Evolutionary conservation across 2,329 filamentous ascomycete species (phyloP), one percentile per base, ranked within the genome.

Genomic region (Helicocarpus griseus): DNA sequence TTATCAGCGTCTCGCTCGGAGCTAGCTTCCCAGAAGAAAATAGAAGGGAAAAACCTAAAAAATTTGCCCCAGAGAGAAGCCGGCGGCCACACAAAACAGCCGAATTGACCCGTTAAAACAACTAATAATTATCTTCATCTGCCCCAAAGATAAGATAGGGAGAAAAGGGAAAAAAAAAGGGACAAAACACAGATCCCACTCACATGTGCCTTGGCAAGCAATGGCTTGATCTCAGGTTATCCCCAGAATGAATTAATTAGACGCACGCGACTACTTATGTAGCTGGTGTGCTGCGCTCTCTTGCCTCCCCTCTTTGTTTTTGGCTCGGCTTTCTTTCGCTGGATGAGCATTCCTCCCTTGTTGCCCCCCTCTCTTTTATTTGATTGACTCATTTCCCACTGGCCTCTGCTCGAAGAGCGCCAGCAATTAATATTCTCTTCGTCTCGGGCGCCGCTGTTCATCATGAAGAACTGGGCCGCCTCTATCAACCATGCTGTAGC

Each of bases 401-500:
- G n/a, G 19, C n/a, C 26, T 29, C 41, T 45, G 9, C 7, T 28
- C 11, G 40, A 44, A 19, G 38, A 40, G 40, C 13, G n/a, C 39
- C 39, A 8, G 14, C 4, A 28, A 3, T 44, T 44, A 13, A n/a
- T n/a, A n/a, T 21, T 11, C 28, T 19, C 8, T 17, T 17, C n/a
- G 39, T 8, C 26, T 45, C 19, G 6, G 5, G 45, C 19, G 11
- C 44, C 4, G 31, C 44, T 6, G 14, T 13, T 36, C 48, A 17
- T 28, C 26, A 52, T 56, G 54, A 50, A 48, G 44, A 48, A 65
- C 60, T 78, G 74, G 75, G 62, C 74, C 49, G 67, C 80, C 13
- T 72, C 62, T 3, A 61, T 73, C 65, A 82, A 85, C 64, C 61
- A 63, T 56, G 75, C 71, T 54, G 77, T 89, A 58, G 87, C 86